A percentile compares a stretch with the other conserved stretches of the same genome.
Conservation (phyloP, 495 filamentous ascomycete species). For the Oleoguttula mirabilis region DNA sequence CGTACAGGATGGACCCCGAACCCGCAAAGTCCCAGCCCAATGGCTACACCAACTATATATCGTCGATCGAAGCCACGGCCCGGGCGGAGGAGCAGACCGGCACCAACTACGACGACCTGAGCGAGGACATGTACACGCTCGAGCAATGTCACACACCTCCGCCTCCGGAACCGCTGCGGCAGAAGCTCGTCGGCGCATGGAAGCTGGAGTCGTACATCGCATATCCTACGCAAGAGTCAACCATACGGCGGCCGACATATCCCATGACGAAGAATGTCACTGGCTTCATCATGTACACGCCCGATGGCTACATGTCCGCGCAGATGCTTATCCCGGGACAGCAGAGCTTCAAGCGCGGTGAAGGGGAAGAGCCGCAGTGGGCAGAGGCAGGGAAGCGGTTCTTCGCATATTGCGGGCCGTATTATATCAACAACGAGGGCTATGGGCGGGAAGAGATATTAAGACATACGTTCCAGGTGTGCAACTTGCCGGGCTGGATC, state of each 20-base stretch:
- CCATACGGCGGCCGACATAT: constrained; percentile 18
- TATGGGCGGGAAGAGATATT: constrained; percentile 17
- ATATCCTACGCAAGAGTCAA: constrained; percentile 13
- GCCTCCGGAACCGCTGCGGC: constrained; percentile 14
- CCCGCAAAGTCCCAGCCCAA: neutral
- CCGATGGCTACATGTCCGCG: constrained; percentile 27
- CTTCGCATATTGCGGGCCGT: constrained; percentile 24
- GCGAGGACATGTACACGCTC: constrained; percentile 13
- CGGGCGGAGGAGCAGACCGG: constrained; percentile 12
- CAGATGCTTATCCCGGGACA: constrained; percentile 25
- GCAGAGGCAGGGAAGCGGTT: constrained; percentile 24
- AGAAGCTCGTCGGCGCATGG: constrained; percentile 20
- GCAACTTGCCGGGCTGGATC: constrained; percentile 21
- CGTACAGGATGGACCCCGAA: constrained; percentile 1
- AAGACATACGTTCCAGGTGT: constrained; percentile 20
- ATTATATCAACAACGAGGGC: constrained; percentile 21
- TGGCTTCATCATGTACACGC: constrained; percentile 26
- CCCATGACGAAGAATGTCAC: constrained; percentile 22
- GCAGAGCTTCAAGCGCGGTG: constrained; percentile 18
- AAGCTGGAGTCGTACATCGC: constrained; percentile 21
- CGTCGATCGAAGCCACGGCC: too few relatives aligned
- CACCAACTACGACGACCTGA: constrained; percentile 20
- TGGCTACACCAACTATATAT: neutral
- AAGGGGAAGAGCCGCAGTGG: constrained; percentile 22
- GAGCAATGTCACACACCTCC: constrained; percentile 13